A percentile compares a stretch with the other conserved stretches of the same genome.
Conservation (phyloP, 2,329 filamentous ascomycete species). For the Ustulina deusta region DNA sequence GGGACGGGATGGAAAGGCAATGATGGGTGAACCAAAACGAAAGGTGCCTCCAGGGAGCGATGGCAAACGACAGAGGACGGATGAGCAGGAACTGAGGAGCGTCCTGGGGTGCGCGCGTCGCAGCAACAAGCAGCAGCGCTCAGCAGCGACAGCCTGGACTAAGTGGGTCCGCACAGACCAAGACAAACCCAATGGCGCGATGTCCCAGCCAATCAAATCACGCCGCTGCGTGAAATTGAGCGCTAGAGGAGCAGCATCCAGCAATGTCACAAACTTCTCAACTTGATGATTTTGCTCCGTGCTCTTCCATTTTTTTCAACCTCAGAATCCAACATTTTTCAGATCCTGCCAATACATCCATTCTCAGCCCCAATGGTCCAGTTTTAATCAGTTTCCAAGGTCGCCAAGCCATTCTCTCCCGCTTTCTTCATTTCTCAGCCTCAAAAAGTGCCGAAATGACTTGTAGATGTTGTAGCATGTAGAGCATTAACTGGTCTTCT, state of each 20-base stretch:
- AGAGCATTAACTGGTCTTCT: slow-evolving; percentile 42
- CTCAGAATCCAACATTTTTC: slow-evolving; percentile 40
- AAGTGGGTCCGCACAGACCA: slow-evolving; percentile 46
- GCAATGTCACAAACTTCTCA: slow-evolving; percentile 49
- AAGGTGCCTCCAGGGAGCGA: slow-evolving; percentile 27
- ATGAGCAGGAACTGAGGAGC: slow-evolving; percentile 29
- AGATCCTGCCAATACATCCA: slow-evolving; percentile 25
- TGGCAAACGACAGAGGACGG: slow-evolving; percentile 30
- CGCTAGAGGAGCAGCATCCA: slow-evolving; percentile 42
- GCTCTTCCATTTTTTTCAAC: slow-evolving; percentile 47
- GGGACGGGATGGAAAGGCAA: slow-evolving; percentile 19
- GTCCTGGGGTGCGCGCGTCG: slow-evolving; percentile 39
- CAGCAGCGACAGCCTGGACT: slow-evolving; percentile 21
- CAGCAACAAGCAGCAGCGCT: slow-evolving; percentile 34
- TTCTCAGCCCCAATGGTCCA: slow-evolving; percentile 18
- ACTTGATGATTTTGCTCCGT: slow-evolving; percentile 42
- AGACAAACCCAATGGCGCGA: slow-evolving; percentile 40
- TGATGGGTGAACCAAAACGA: slow-evolving; percentile 8
- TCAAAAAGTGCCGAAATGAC: slow-evolving; percentile 10
- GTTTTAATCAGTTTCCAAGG: slow-evolving; percentile 24
- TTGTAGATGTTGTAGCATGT: slow-evolving; percentile 32
- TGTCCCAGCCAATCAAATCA: slow-evolving; percentile 45
- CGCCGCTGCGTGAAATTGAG: slow-evolving; percentile 11
- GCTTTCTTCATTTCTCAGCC: slow-evolving; percentile 45
- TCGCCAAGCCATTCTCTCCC: slow-evolving; percentile 42